These are phyloP conservation scores for Microbotryomycetes sp. DNA, from an alignment of 1,284 basidiomycete species.

Conservation along the genomic window DNA sequence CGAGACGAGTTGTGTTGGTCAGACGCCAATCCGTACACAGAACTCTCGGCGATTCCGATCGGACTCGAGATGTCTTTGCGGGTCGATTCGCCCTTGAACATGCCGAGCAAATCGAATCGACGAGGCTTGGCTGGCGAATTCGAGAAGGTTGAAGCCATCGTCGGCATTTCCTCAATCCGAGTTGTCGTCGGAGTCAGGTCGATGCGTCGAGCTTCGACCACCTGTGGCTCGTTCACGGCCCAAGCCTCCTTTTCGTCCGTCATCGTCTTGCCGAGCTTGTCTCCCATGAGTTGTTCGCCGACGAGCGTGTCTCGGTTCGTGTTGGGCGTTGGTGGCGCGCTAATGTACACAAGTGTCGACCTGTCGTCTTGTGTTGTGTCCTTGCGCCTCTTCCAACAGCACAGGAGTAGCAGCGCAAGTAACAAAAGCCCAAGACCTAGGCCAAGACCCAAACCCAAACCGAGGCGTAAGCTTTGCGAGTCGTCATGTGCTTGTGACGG, in stretches of 20 bases:
- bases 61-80: constrained; percentile 11
- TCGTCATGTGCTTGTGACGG: constrained; percentile 8
- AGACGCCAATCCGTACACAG: constrained; percentile 16
- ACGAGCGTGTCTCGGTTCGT: background rate
- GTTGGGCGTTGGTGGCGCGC: background rate
- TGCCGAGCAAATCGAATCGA: constrained; percentile 30
- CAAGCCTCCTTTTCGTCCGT: background rate
- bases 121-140: constrained; percentile 3
- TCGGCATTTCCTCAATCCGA: constrained; percentile 7
- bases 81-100: constrained; percentile 13
- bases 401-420: constrained; percentile 24
- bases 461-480: constrained; percentile 29
- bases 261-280: background rate
- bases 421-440: constrained; percentile 24
- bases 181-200: background rate
- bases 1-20: constrained; percentile 1
- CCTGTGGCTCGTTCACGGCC: background rate
- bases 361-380: constrained; percentile 7
- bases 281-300: background rate
- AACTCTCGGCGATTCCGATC: constrained; percentile 3
- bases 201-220: background rate
- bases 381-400: constrained; percentile 6
- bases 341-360: constrained; percentile 1
- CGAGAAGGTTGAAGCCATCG: constrained; percentile 4
- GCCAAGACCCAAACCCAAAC: constrained; percentile 32